Base-by-base conservation (phyloP, 352 stramenopile species). In the Phytophthora pinifolia region DNA sequence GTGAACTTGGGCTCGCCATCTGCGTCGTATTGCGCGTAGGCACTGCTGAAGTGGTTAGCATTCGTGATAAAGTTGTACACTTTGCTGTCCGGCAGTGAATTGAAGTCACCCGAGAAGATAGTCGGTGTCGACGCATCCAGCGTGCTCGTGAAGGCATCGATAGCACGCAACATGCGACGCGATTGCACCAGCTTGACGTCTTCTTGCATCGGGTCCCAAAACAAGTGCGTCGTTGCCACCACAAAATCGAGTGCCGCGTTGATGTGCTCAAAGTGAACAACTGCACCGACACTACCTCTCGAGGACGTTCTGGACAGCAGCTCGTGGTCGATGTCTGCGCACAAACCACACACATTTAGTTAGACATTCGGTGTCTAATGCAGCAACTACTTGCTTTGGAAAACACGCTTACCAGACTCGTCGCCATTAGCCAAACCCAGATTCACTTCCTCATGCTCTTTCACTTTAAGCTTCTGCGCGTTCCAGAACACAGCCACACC, bases 161-260 rank as follows among this genome's bases (percentile, higher is more conserved):
- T 45, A 14, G 65, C 43, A 18, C 52, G 69, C 20, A 91, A 31
- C 53, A 92, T 69, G 18, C 79, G 77, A 12, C 68, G 70, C 2
- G 65, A 76, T 51, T 94, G 84, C n/a, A 89, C 64, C 15, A 92
- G 50, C 50, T 94, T 94, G 6, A 94, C 82, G 52, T 94, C 82
- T 68, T 89, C 84, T 62, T 92, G 80, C 46, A 69, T 58, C 3
- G 84, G 84, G 35, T 94, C 82, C 84, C 84, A 94, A 55, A 92
- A 94, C 46, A 94, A 63, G 56, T 94, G 84, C 17, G 84, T 91
- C n/a, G 81, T 91, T n/a, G 78, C 78, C 7, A 89, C 54, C 4
- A 89, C 59, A 42, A 94, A 85, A 31, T 72, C 60, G 1, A 76
- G 56, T 15, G 63, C 51, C 3, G 52, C 54, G n/a, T 64, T 39